Base-by-base conservation (phyloP, 148 eudicot species). In the Fagopyrum esculentum region DNA sequence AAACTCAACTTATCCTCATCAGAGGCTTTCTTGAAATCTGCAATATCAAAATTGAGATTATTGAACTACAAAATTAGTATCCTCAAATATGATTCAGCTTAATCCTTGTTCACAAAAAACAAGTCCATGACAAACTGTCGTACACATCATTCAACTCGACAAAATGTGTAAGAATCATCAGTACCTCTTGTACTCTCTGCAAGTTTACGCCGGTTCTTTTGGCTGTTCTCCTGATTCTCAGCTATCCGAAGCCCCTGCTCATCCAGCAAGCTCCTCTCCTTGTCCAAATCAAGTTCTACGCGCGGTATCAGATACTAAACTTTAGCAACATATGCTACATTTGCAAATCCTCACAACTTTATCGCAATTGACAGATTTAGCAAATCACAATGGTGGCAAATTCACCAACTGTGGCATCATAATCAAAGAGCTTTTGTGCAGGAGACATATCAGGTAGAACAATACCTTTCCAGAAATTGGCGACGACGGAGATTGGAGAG, bases 131-230 rank as follows among this genome's bases (percentile, higher is more conserved):
- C 9, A 66, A 5, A 6, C n/a, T 66, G 70, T 43, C 45, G 30
- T 59, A 17, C 35, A 59, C 9, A n/a, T 56, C 61, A 56, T 56
- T 26, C 61, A 22, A 56, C 61, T 56, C 52, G 12, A 49, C 12
- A 49, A 4, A n/a, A 7, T 55, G n/a, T 55, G 22, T n/a, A 19
- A 59, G 64, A 7, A 74, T 4, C 17, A 71, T 56, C 16, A 61
- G 52, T 73, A 95, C 99, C 99, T 92, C 97, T 88, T 68, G 99
- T 95, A 83, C 92, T 92, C 86, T 95, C 97, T 6, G 99, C 99
- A 68, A 95, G 99, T 76, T 92, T 95, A 26, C 97, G 87, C 2
- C 99, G 90, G 51, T 90, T 95, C 82, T 95, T 95, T 82, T 95
- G 97, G 81, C 97, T 92, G 82, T 87, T 95, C 79, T 95, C 99